Evolutionary conservation across 2,329 filamentous ascomycete genomes (phyloP).

Genomic region (Neopestalotiopsis rosae): DNA sequence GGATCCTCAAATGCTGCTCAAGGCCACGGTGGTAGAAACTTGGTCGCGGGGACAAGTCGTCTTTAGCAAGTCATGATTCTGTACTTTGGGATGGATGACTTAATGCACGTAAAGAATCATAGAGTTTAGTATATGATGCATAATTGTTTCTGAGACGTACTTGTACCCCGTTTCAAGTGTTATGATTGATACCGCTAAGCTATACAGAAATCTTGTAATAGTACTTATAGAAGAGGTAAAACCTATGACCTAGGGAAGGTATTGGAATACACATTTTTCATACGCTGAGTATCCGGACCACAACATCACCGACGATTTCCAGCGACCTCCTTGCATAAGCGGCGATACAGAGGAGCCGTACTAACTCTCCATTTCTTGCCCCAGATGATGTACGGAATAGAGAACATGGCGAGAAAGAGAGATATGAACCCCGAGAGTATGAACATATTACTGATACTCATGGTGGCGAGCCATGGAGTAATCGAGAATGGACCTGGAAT

Average conservation of each 20-base stretch:
- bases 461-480: slow-evolving; percentile 32
- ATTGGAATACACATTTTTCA: background rate
- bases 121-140: background rate
- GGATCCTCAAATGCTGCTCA: slow-evolving; percentile 50
- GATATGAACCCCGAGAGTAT: background rate
- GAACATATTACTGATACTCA: slow-evolving; percentile 21
- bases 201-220: too few relatives aligned
- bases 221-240: too few relatives aligned
- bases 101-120: background rate
- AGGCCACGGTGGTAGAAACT: slow-evolving; percentile 54
- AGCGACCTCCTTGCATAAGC: background rate
- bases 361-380: background rate
- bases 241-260: too few relatives aligned
- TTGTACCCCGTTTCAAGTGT: too few relatives aligned
- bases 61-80: background rate
- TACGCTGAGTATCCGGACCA: too few relatives aligned
- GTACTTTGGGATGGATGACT: too few relatives aligned
- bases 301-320: background rate
- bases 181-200: too few relatives aligned
- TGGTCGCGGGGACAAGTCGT: slow-evolving; percentile 57
- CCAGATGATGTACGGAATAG: background rate
- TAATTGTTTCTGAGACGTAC: background rate
- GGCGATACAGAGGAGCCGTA: background rate
- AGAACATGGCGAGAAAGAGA: background rate
- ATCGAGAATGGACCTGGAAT: slow-evolving; percentile 37